These are phyloP conservation scores for Phylloporus scabripes DNA, from an alignment of 768 basidiomycete genomes.

Conservation along the genomic window DNA sequence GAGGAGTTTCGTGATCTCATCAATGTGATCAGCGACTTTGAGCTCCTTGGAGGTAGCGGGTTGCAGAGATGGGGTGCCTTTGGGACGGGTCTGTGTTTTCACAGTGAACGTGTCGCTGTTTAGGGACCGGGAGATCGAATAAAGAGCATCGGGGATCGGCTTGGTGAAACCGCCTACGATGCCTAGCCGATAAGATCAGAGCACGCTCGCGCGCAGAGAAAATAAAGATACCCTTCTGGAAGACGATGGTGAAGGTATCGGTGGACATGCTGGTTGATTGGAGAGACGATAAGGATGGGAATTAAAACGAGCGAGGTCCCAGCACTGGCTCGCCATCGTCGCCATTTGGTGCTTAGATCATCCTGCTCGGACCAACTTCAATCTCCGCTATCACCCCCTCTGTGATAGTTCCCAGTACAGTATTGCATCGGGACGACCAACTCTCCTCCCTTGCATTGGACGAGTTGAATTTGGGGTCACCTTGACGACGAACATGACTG, in stretches of 20 bases:
- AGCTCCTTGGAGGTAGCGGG: constrained; percentile 49
- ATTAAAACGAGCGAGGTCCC: background rate
- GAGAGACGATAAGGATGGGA: background rate
- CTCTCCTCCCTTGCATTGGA: too few species aligned
- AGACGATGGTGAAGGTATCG: constrained; percentile 12
- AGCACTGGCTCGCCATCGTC: background rate
- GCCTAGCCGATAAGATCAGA: constrained; percentile 39
- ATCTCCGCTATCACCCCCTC: background rate
- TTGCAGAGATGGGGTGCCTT: constrained; percentile 41
- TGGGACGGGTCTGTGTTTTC: constrained; percentile 41
- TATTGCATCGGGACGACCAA: too few species aligned
- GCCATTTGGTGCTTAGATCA: background rate
- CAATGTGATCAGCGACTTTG: constrained; percentile 15
- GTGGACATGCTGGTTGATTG: constrained; percentile 13
- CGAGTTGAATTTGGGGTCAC: too few species aligned
- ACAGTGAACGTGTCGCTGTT: constrained; percentile 39
- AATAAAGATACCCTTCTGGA: constrained; percentile 49
- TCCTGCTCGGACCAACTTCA: background rate
- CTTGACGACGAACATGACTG: too few species aligned
- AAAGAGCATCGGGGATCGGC: constrained; percentile 53
- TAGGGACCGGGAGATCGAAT: constrained; percentile 42
- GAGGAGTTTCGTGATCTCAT: constrained; percentile 38
- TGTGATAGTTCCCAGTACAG: too few species aligned
- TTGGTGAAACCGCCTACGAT: constrained; percentile 74
- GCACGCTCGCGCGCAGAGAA: background rate